Evolutionary conservation across 2,329 filamentous ascomycete genomes (phyloP).

Genomic region (Mycogone perniciosa): DNA sequence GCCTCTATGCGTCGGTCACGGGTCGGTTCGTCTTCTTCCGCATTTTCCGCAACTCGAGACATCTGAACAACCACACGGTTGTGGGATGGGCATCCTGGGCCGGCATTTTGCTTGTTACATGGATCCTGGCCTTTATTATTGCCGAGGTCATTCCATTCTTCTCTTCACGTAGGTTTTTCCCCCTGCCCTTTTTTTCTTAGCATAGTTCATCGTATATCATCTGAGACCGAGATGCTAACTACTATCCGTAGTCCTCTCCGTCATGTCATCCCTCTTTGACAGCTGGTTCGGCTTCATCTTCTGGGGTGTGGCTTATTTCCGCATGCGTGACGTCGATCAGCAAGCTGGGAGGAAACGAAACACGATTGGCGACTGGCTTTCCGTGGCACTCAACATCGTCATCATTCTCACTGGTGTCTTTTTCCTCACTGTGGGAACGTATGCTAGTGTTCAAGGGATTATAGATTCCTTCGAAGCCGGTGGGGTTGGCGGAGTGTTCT

Average conservation of each 20-base stretch:
- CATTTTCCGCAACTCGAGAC: slow-evolving; percentile 69
- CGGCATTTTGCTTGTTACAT: slow-evolving; percentile 61
- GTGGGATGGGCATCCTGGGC: slow-evolving; percentile 77
- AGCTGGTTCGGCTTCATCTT: slow-evolving; percentile 95
- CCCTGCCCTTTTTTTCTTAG: not conserved
- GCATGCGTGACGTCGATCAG: slow-evolving; percentile 62
- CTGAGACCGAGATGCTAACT: not conserved
- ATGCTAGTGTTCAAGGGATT: slow-evolving; percentile 68
- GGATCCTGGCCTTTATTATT: slow-evolving; percentile 88
- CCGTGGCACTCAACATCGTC: slow-evolving; percentile 61
- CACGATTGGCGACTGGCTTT: slow-evolving; percentile 42
- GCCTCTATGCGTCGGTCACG: slow-evolving; percentile 84
- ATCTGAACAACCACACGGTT: slow-evolving; percentile 75
- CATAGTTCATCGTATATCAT: not conserved
- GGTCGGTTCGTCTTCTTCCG: slow-evolving; percentile 91
- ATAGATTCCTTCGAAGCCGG: slow-evolving; percentile 63
- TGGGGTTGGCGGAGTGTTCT: slow-evolving; percentile 65
- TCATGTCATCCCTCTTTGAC: slow-evolving; percentile 86
- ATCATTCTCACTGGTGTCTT: slow-evolving; percentile 72
- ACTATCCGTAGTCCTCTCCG: slow-evolving; percentile 45
- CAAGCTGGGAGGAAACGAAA: slow-evolving; percentile 48
- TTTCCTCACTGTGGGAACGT: slow-evolving; percentile 77
- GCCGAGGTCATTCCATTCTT: slow-evolving; percentile 94
- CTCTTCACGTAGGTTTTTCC: slow-evolving; percentile 51
- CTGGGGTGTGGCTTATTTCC: slow-evolving; percentile 76